Percentiles rank a stretch among this genome's conserved stretches.
Evolutionary conservation across 805 yeast genomes (phyloP).

Genomic region (Saccharomyces cerevisiae): DNA sequence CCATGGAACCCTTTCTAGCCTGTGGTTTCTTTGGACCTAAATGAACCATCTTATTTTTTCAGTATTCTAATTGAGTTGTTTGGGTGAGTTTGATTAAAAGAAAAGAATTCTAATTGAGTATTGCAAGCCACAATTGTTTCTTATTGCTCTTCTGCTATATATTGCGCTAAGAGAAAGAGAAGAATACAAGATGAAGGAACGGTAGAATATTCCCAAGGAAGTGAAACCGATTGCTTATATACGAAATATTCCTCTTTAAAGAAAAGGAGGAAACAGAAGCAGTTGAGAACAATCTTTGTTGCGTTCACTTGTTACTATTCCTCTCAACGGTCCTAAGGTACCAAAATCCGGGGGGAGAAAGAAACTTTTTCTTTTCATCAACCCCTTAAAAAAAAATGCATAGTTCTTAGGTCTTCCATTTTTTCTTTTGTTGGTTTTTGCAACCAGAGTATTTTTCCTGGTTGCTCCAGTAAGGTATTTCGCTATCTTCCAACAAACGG

Average conservation of each 20-base stretch:
- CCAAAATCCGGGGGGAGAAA: neutral
- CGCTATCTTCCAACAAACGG: neutral
- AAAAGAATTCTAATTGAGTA: neutral
- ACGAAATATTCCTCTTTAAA: neutral
- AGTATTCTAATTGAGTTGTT: neutral
- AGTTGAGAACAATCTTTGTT: neutral
- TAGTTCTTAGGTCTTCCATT: neutral
- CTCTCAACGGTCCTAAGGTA: neutral
- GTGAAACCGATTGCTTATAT: neutral
- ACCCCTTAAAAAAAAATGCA: neutral
- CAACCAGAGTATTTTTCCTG: neutral
- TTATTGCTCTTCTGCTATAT: neutral
- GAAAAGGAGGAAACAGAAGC: neutral
- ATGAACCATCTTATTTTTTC: constrained; percentile 52
- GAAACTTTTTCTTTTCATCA: neutral
- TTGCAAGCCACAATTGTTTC: neutral
- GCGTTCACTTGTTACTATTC: neutral
- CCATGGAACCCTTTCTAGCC: constrained; percentile 60
- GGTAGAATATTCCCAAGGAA: neutral
- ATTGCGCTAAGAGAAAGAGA: neutral
- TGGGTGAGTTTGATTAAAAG: neutral
- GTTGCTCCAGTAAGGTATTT: neutral
- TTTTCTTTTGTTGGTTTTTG: neutral
- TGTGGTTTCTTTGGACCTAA: constrained; percentile 81
- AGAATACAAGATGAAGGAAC: neutral